Percentiles rank a stretch among this genome's conserved stretches.
These are phyloP conservation scores for Ceraceosorus guamensis DNA, from an alignment of 1,284 basidiomycete genomes.

Conservation along the genomic window DNA sequence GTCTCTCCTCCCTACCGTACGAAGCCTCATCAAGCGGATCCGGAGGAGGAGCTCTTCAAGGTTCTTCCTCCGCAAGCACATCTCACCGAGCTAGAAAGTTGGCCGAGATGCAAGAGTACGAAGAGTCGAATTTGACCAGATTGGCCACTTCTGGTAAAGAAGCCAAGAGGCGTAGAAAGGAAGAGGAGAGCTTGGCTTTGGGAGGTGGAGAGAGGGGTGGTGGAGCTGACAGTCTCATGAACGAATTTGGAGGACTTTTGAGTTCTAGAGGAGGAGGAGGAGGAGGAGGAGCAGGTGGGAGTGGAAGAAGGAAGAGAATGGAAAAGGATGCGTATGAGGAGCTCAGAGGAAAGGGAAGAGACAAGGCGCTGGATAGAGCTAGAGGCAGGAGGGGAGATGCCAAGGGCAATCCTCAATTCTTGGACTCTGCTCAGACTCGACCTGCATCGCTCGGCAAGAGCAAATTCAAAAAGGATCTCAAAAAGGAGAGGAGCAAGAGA, in stretches of 20 bases:
- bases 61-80: constrained; percentile 20
- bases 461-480: too few relatives aligned
- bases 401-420: background rate
- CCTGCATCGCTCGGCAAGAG: too few relatives aligned
- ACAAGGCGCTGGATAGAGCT: background rate
- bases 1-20: constrained; percentile 44
- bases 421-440: too few relatives aligned
- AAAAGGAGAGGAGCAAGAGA: too few relatives aligned
- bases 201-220: constrained; percentile 54
- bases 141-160: constrained; percentile 88
- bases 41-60: constrained; percentile 23
- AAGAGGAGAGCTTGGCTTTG: constrained; percentile 87
- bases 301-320: background rate
- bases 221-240: constrained; percentile 43
- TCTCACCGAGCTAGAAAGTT: constrained; percentile 66
- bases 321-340: background rate
- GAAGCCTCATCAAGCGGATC: constrained; percentile 39
- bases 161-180: constrained; percentile 64
- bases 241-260: constrained; percentile 46
- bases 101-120: constrained; percentile 76
- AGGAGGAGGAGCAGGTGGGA: too few relatives aligned
- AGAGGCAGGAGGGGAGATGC: background rate
- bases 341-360: background rate
- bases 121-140: constrained; percentile 92
- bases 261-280: too few relatives aligned